Evolutionary conservation across 2,329 filamentous ascomycete species (phyloP).

Genomic region (Pseudocercospora ulei): DNA sequence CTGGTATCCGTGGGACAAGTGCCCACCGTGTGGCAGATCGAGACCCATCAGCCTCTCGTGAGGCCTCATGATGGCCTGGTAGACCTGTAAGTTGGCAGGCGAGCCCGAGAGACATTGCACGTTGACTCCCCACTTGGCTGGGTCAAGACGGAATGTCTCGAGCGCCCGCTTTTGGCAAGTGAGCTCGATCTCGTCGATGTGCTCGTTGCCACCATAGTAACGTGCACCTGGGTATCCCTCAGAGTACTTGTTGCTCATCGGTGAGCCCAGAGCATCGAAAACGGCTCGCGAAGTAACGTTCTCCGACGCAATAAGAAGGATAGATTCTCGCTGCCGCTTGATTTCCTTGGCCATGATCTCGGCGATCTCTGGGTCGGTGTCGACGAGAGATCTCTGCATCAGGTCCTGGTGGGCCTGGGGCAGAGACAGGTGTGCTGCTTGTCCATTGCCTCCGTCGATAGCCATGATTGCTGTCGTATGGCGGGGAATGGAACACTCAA

Average conservation of each 20-base stretch:
- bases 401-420: constrained; percentile 61
- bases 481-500: too few species aligned
- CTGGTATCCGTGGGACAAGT: constrained; percentile 94
- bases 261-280: constrained; percentile 89
- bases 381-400: constrained; percentile 88
- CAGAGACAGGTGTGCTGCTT: constrained; percentile 48
- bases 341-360: constrained; percentile 96
- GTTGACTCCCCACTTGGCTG: constrained; percentile 94
- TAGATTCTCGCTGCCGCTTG: constrained; percentile 94
- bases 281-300: constrained; percentile 98
- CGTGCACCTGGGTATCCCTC: constrained; percentile 96
- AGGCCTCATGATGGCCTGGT: constrained; percentile 82
- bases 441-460: constrained; percentile 24
- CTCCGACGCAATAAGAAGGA: constrained; percentile 97
- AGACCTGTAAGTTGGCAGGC: constrained; percentile 69
- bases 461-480: constrained; percentile 23
- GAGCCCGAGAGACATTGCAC: constrained; percentile 84
- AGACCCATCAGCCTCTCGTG: constrained; percentile 96
- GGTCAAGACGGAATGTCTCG: constrained; percentile 75
- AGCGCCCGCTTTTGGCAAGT: constrained; percentile 92
- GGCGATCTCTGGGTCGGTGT: constrained; percentile 87
- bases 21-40: constrained; percentile 90
- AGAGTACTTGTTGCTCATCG: constrained; percentile 95
- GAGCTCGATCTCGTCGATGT: constrained; percentile 92
- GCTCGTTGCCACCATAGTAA: constrained; percentile 98